Evolutionary conservation across 495 filamentous ascomycete genomes (phyloP).

Genomic region (Trichoderma virens): DNA sequence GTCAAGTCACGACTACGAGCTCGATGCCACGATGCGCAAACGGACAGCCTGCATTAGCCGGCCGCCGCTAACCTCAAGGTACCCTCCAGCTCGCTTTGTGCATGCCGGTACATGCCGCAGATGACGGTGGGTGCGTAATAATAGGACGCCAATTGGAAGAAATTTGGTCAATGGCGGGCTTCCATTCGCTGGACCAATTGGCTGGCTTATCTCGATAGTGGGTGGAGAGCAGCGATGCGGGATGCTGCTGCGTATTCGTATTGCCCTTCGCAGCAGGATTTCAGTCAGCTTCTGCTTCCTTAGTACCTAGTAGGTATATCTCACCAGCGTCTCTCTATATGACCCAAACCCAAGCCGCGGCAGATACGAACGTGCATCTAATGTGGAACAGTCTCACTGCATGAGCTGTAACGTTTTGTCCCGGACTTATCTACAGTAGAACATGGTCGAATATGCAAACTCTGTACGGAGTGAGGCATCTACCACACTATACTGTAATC

Average conservation of each 20-base stretch:
- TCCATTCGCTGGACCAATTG: neutral
- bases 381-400: too few species aligned
- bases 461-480: too few species aligned
- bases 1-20: neutral
- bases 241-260: neutral
- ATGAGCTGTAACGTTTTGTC: too few species aligned
- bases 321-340: neutral
- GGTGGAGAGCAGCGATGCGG: neutral
- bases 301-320: too few species aligned
- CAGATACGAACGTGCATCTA: too few species aligned
- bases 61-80: neutral
- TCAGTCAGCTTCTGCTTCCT: neutral
- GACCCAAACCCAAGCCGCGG: too few species aligned
- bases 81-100: too few species aligned
- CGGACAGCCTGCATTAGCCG: slow-evolving; percentile 1
- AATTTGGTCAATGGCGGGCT: neutral
- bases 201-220: neutral
- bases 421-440: too few species aligned
- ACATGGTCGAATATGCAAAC: too few species aligned
- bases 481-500: too few species aligned
- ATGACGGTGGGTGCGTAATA: neutral
- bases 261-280: neutral
- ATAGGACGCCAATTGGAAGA: slow-evolving; percentile 1
- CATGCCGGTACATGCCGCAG: neutral
- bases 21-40: neutral